These are phyloP conservation scores for Colletotrichum sp. DNA, from an alignment of 2,329 filamentous ascomycete species.

Conservation along the genomic window DNA sequence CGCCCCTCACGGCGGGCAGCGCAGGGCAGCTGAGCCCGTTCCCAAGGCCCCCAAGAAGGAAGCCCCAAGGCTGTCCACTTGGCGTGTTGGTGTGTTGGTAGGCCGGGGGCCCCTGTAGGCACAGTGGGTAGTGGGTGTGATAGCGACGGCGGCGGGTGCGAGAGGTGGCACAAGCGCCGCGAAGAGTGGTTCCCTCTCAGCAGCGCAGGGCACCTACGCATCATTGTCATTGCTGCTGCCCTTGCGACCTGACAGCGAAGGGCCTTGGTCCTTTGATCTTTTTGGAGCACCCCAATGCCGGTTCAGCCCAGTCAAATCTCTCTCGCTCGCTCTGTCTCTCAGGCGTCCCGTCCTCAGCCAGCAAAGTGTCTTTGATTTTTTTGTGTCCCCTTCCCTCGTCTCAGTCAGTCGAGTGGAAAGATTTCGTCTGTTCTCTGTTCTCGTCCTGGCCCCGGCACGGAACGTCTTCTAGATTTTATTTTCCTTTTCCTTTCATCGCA, in stretches of 20 bases:
- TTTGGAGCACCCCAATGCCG: background rate
- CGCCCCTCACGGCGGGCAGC: background rate
- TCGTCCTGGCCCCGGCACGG: background rate
- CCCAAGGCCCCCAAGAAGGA: background rate
- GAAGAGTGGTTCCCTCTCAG: background rate
- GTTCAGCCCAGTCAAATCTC: background rate
- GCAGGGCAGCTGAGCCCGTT: background rate
- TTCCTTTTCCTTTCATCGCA: background rate
- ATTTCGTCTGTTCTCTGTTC: background rate
- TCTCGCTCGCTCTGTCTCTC: background rate
- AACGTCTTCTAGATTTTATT: background rate
- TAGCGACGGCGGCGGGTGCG: background rate
- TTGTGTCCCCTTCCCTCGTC: background rate
- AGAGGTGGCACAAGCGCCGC: background rate
- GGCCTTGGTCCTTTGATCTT: background rate
- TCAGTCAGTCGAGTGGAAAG: background rate
- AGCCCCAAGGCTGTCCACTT: background rate
- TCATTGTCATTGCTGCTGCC: background rate
- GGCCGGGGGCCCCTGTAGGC: background rate
- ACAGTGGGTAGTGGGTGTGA: background rate
- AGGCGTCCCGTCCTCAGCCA: background rate
- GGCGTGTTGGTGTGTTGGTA: background rate
- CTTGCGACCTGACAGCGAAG: background rate
- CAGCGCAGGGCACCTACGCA: background rate
- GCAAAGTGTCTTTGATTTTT: background rate